A percentile compares a stretch with the other conserved stretches of the same genome.
These are phyloP conservation scores for Fusarium nodosum DNA, from an alignment of 2,329 filamentous ascomycete species.

Conservation along the genomic window DNA sequence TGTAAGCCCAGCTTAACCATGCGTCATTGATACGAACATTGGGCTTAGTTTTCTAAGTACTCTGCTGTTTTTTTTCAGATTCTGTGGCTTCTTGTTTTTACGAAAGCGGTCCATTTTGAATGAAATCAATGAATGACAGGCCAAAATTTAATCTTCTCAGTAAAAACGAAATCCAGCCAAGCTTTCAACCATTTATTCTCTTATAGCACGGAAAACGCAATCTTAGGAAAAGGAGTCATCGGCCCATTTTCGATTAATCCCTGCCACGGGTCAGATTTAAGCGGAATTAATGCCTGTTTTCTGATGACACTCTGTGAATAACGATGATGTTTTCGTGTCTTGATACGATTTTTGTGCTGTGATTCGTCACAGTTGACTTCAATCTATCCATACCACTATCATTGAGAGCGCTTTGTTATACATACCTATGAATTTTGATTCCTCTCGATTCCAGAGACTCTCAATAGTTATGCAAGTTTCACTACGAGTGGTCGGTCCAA, in stretches of 20 bases:
- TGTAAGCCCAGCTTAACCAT: fast-evolving
- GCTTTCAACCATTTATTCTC: not conserved
- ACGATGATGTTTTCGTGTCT: not conserved
- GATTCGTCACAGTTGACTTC: not conserved
- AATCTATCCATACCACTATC: not conserved
- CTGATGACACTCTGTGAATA: not conserved
- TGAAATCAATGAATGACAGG: not conserved
- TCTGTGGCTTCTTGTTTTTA: not conserved
- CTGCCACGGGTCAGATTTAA: not conserved
- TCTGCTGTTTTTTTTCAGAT: too few species aligned
- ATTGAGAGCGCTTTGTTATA: not conserved
- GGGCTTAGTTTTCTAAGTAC: slow-evolving; percentile 25
- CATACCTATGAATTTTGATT: not conserved
- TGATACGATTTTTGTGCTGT: not conserved
- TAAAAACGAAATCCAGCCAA: not conserved
- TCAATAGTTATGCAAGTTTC: not conserved
- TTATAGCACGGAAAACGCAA: not conserved
- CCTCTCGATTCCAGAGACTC: not conserved
- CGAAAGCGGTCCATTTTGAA: slow-evolving; percentile 1
- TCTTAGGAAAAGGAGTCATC: not conserved
- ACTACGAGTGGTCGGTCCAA: not conserved
- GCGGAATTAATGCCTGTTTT: not conserved
- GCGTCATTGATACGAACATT: not conserved
- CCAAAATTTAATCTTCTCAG: too few species aligned
- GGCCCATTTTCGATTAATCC: not conserved